phyloP scores from a whole-genome alignment of 2,329 filamentous ascomycete genomes.

The Hansfordia pulvinata region DNA sequence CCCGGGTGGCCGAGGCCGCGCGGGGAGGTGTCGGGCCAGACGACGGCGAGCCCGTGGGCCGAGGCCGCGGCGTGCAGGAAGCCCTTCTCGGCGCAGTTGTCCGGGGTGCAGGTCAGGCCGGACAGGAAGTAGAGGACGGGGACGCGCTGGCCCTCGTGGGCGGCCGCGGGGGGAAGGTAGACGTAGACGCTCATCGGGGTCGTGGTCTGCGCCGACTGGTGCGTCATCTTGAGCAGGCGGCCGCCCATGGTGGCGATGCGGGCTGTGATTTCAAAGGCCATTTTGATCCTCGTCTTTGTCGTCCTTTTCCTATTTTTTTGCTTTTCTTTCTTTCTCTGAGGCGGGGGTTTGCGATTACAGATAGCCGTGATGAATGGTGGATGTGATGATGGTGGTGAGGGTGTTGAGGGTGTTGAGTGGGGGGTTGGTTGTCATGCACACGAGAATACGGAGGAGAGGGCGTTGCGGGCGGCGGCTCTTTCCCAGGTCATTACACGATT shows the following conservation, averaged over 20 bases:
- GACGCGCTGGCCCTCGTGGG: conserved; percentile 40
- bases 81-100: conserved; percentile 70
- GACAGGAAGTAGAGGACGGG: conserved; percentile 89
- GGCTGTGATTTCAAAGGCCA: conserved; percentile 81
- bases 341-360: too few species aligned
- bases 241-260: conserved; percentile 88
- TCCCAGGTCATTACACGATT: too few species aligned
- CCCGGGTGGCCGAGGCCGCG: conserved; percentile 68
- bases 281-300: conserved; percentile 21
- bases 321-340: too few species aligned
- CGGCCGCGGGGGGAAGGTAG: conserved; percentile 68
- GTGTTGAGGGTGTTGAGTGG: too few species aligned
- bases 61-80: conserved; percentile 66
- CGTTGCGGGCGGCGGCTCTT: too few species aligned
- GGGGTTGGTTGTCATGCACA: too few species aligned
- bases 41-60: conserved; percentile 1
- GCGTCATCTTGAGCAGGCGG: conserved; percentile 85
- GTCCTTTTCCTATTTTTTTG: too few species aligned
- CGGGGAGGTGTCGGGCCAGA: conserved; percentile 62
- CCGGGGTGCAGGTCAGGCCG: conserved; percentile 86
- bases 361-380: too few species aligned
- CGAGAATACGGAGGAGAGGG: too few species aligned
- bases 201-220: conserved; percentile 63
- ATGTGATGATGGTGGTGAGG: too few species aligned
- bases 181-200: conserved; percentile 91